Base-by-base conservation (phyloP, 2,329 filamentous ascomycete genomes). In the Sporothrix protearum region DNA sequence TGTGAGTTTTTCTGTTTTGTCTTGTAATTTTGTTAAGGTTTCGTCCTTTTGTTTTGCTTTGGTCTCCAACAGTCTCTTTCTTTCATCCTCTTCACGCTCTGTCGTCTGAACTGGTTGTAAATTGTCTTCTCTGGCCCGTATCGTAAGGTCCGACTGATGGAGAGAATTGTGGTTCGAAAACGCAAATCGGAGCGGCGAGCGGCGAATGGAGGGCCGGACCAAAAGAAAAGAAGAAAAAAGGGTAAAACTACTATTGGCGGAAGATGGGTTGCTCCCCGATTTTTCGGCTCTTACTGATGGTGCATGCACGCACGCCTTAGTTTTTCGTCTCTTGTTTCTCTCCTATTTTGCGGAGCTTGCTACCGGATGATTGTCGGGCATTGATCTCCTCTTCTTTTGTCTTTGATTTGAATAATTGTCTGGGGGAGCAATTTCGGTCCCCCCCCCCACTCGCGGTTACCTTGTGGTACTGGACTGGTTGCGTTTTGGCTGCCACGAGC, bases 161-260 rank as follows among this genome's bases (percentile, higher is more conserved):
- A 64, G 36, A 5, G n/a, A 64, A 45, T 25, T 45, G 36, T 45
- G 59, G 36, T 45, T 45, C 36, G 59, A 45, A 45, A 53, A n/a
- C 42, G 47, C 64, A 68, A 45, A 30, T n/a, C 49, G 30, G 66
- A 10, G 66, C 66, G 33, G 49, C 33, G 22, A 68, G 66, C 66
- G 33, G 49, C 33, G 33, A 68, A 53, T 55, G 30, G 49, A 28
- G 49, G n/a, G 33, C n/a, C 47, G 66, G 59, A 55, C 68, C 45
- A 36, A 47, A 33, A 55, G 39, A 42, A 36, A 53, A 36, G 33
- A 33, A 55, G 39, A 42, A 36, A 53, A 51, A 42, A 55, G 47
- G 36, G 33, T 53, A 57, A 67, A 55, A 61, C 51, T 49, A 53
- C 64, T 19, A 68, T 53, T 53, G 64, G 64, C 47, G 45, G 64